Evolutionary conservation across 192 early-diverging fungal species (phyloP).

Genomic region (Phycomyces blakesleeanus): DNA sequence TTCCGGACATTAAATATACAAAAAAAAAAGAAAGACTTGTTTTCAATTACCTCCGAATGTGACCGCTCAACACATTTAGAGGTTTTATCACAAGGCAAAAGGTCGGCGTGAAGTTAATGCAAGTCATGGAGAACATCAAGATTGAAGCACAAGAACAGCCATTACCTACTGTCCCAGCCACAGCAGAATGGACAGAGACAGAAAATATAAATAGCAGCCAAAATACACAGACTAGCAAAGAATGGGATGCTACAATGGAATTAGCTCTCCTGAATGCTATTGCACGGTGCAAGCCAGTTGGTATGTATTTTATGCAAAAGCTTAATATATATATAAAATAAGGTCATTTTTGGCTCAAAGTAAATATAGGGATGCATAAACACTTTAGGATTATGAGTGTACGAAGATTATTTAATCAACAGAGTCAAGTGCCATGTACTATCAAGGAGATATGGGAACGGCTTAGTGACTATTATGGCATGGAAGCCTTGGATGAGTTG

Average conservation of each 20-base stretch:
- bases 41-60: no score
- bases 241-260: conserved; percentile 50
- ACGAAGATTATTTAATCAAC: conserved; percentile 45
- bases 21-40: no score
- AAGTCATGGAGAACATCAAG: neutral
- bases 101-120: no score
- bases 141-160: neutral
- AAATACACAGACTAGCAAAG: conserved; percentile 5
- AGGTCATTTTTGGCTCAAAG: neutral
- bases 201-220: neutral
- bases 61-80: no score
- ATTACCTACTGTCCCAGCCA: neutral
- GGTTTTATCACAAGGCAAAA: no score
- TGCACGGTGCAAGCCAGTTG: conserved; percentile 47
- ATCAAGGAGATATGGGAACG: conserved; percentile 47
- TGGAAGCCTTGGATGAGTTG: conserved; percentile 45
- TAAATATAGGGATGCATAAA: conserved; percentile 45
- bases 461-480: conserved; percentile 40
- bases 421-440: conserved; percentile 35
- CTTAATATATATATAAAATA: neutral
- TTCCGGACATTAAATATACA: no score
- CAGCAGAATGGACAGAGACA: neutral
- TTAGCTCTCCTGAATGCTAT: conserved; percentile 46
- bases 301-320: conserved; percentile 26
- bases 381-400: conserved; percentile 54